Evolutionary conservation across 2,329 filamentous ascomycete genomes (phyloP).

Genomic region (Emergomyces orientalis): DNA sequence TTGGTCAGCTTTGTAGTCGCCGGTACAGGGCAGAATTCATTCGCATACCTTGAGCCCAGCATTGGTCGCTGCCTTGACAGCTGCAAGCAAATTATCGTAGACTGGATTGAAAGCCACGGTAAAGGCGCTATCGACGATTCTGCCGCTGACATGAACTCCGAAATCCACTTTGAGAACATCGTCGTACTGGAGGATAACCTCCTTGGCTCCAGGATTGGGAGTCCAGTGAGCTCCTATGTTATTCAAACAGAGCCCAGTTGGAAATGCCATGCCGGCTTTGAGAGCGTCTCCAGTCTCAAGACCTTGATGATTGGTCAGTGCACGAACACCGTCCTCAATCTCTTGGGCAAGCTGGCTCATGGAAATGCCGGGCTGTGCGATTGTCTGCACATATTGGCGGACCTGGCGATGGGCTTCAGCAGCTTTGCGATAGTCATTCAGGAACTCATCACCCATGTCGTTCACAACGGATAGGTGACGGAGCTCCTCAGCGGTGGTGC

Average conservation of each 20-base stretch:
- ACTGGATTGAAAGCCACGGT: constrained; percentile 65
- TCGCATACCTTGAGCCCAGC: constrained; percentile 38
- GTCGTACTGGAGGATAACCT: constrained; percentile 58
- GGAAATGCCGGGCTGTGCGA: constrained; percentile 41
- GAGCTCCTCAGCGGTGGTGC: constrained; percentile 41
- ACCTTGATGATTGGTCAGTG: constrained; percentile 43
- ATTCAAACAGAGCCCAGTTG: constrained; percentile 47
- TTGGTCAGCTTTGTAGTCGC: constrained; percentile 10
- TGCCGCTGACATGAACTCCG: constrained; percentile 69
- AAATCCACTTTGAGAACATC: constrained; percentile 81
- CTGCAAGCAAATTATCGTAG: constrained; percentile 64
- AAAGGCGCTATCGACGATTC: constrained; percentile 74
- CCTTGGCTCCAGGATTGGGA: constrained; percentile 52
- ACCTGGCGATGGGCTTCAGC: constrained; percentile 50
- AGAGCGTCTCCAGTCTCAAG: constrained; percentile 44
- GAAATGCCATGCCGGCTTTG: constrained; percentile 47
- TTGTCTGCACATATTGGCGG: constrained; percentile 41
- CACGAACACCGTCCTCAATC: constrained; percentile 47
- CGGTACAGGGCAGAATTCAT: constrained; percentile 1
- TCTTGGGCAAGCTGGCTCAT: constrained; percentile 44
- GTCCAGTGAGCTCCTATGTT: constrained; percentile 49
- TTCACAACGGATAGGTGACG: constrained; percentile 33
- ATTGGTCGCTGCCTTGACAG: constrained; percentile 68
- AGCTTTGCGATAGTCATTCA: constrained; percentile 47
- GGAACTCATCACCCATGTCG: constrained; percentile 40